phyloP scores from a whole-genome alignment of 1,284 basidiomycete species.

The Trichosporon ovoides region DNA sequence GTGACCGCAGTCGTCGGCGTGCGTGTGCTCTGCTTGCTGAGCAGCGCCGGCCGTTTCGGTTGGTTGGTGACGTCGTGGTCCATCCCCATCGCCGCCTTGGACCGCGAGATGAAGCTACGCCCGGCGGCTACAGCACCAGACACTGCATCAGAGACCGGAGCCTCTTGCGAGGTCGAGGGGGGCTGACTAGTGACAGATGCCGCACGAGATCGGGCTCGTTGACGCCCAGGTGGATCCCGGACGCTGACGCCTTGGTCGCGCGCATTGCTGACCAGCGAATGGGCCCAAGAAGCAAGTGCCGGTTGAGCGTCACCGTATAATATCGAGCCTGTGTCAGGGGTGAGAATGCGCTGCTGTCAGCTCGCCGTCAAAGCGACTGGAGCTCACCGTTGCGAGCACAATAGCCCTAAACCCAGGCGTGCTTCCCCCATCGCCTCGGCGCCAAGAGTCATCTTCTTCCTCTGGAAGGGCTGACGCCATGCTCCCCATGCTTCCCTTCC shows the following conservation, averaged over 20 bases:
- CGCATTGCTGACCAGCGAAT: constrained; percentile 65
- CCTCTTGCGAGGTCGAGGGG: not conserved
- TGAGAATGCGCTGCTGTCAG: constrained; percentile 63
- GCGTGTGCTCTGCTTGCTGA: constrained; percentile 20
- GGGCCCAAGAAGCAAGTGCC: constrained; percentile 62
- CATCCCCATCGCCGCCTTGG: not conserved
- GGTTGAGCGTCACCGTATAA: constrained; percentile 62
- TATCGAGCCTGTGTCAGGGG: constrained; percentile 68
- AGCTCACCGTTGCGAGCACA: constrained; percentile 44
- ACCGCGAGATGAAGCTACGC: not conserved
- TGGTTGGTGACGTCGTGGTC: constrained; percentile 35
- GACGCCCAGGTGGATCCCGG: constrained; percentile 25
- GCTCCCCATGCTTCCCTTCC: constrained; percentile 10
- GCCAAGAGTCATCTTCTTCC: constrained; percentile 35
- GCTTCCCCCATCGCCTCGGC: constrained; percentile 42
- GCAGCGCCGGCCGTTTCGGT: constrained; percentile 46
- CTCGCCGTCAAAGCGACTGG: not conserved
- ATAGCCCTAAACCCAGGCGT: constrained; percentile 42
- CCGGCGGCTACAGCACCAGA: not conserved
- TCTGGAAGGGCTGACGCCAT: constrained; percentile 12
- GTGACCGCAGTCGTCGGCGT: constrained; percentile 35
- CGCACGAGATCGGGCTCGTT: constrained; percentile 29
- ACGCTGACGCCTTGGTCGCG: constrained; percentile 62
- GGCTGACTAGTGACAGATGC: constrained; percentile 48
- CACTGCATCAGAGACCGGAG: not conserved